Base-by-base conservation (phyloP, 805 yeast species). In the Candida yuanshanica region DNA sequence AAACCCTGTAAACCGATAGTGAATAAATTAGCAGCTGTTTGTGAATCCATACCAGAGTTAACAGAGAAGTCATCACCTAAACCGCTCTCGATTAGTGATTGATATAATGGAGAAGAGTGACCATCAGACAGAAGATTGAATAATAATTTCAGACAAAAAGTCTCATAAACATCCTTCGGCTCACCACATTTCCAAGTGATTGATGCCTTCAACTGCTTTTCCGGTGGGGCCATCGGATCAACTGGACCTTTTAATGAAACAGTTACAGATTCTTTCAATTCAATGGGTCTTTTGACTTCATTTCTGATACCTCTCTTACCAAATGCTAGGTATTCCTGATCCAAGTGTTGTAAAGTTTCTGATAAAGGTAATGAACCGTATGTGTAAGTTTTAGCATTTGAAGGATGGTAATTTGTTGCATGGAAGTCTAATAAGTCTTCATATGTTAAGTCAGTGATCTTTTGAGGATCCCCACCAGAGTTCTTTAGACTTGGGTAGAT, bases 391-490 rank as follows among this genome's bases (percentile, higher is more conserved):
- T 71, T 77, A 2, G 95, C 77, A 60, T 91, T 93, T 2, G 95
- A 82, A 2, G 99, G 97, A 58, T 90, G 96, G 60, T 93, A 93
- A 52, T 83, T 75, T 2, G 63, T 56, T 6, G 69, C 59, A 55
- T 93, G 98, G 67, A 87, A 93, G 18, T 81, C 80, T 5, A 83
- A 66, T 43, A 93, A 69, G 45, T 87, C 95, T 48, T 81, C 79
- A 58, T 91, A 84, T 7, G 72, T 66, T 45, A 91, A 66, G 46
- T 79, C 72, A 0, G 96, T 85, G 43, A 93, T 93, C 39, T 72
- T 68, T 17, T 73, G 62, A 1, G 99, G 99, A 57, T 91, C 96
- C 43, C 99, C 99, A 24, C 97, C 99, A 2, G 96, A 83, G 63
- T 88, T 88, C 56, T 88, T 75, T 53, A 93, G 67, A 8, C 90